phyloP scores from a whole-genome alignment of 1,284 basidiomycete genomes.

The Gomphus sp. region DNA sequence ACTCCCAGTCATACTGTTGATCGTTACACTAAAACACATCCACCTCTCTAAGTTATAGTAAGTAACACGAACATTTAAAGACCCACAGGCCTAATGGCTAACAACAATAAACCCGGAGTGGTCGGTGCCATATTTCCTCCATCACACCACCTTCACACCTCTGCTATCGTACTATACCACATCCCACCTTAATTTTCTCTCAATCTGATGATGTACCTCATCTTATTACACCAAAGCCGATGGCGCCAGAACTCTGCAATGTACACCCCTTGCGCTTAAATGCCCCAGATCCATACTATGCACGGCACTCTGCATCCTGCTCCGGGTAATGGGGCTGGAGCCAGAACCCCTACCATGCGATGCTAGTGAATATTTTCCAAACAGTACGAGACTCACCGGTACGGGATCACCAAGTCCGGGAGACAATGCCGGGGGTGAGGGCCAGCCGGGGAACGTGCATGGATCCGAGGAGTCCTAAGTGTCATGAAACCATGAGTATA shows the following conservation, averaged over 20 bases:
- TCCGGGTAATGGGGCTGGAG: too few relatives aligned
- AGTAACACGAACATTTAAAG: too few relatives aligned
- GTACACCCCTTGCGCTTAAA: too few relatives aligned
- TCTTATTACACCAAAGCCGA: not conserved
- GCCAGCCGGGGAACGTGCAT: not conserved
- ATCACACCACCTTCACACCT: not conserved
- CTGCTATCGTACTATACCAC: not conserved
- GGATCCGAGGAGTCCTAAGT: constrained; percentile 5
- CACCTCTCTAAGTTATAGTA: too few relatives aligned
- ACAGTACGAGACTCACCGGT: not conserved
- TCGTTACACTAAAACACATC: too few relatives aligned
- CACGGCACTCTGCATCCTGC: not conserved
- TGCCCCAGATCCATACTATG: not conserved
- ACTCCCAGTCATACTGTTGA: too few relatives aligned
- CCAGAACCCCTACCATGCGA: too few relatives aligned
- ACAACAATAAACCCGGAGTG: too few relatives aligned
- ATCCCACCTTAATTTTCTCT: not conserved
- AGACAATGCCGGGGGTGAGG: not conserved
- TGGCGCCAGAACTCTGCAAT: too few relatives aligned
- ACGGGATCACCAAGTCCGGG: not conserved
- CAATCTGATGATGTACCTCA: not conserved
- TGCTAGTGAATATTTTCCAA: not conserved
- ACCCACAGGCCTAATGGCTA: too few relatives aligned
- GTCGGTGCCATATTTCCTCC: not conserved
- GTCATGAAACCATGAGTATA: not conserved